Base-by-base conservation (phyloP, 2,329 filamentous ascomycete genomes). In the Neonectria hederae region DNA sequence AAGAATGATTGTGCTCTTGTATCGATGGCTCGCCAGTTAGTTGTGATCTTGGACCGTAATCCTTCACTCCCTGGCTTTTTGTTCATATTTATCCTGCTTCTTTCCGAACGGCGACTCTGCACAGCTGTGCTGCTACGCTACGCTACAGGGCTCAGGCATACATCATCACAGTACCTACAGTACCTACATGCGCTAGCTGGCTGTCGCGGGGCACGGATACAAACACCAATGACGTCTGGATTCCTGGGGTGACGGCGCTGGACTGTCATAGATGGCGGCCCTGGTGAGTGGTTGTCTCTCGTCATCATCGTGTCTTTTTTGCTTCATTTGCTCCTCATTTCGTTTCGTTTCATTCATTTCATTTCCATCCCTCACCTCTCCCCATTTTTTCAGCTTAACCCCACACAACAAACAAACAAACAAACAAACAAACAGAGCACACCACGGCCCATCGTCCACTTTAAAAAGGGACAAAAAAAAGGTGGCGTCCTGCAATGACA, bases 211-310 rank as follows among this genome's bases (percentile, higher is more conserved):
- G 48, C 48, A 51, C 51, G 38, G 35, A n/a, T 55, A 43, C 62
- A 67, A 70, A 64, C 53, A 65, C 72, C 72, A 65, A 76, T 76
- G 75, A 76, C 75, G 73, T 73, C 72, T 71, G 62, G 67, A 72
- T 65, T 65, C 64, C 51, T 59, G 67, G 67, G 68, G 69, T 67
- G 66, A 69, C 65, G 61, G 69, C 69, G 62, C 65, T 68, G 65
- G 61, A 65, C 67, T 71, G 73, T 63, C 61, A 51, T 75, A 69
- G 63, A 78, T 78, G 76, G 76, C 76, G 69, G 76, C 76, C 59
- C 72, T 78, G 72, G 76, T 78, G 67, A 78, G 76, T 73, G 14
- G 40, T 43, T 54, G 26, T 48, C 43, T 49, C 17, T 52, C 40
- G 11, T 57, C 26, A 32, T 28, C 17, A 30, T 49, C 40, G 26